Evolutionary conservation across 257 asterid species (phyloP), one percentile per base, ranked within the genome.

Genomic region (Orobanche coerulescens): DNA sequence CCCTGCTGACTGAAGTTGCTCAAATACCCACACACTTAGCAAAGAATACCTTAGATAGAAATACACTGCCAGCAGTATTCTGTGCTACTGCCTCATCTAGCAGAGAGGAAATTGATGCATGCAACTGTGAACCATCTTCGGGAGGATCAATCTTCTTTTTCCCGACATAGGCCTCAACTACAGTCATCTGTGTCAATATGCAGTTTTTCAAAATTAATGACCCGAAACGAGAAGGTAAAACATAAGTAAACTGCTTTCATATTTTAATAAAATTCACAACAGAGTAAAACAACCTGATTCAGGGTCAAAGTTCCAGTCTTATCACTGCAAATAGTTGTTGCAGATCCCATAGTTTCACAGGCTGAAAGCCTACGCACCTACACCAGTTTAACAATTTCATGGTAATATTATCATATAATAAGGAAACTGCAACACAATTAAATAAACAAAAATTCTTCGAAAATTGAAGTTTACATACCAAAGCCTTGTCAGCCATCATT

Each of bases 401-500:
- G 40, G 20, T 12, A 13, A 23, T n/a, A 73, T 64, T 57, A 47
- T 10, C 13, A 40, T 13, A 56, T n/a, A 25, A 24, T 22, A 33
- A 47, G 42, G 48, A 68, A 57, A 57, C 15, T 18, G 48, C 10
- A 31, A 39, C 55, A 72, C 54, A 49, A 5, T 6, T 50, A 36
- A 30, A 37, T 54, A 31, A 43, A 56, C 18, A 33, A 57, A 22
- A 58, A 60, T 34, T 56, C 19, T 5, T 49, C 25, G 39, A 15
- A 56, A 57, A 10, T 33, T 12, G 18, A 36, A 53, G 12, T 14
- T 16, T 2, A 66, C 71, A 19, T 77, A 88, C 98, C 92, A 92
- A 75, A 63, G 98, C 98, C 94, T 92, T 92, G 78, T 92, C 96
- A 47, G 95, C 91, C 98, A 92, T 92, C 98, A 92, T 92, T 76